Base-by-base conservation (phyloP, 2,329 filamentous ascomycete genomes). In the Epichloe elymi region DNA sequence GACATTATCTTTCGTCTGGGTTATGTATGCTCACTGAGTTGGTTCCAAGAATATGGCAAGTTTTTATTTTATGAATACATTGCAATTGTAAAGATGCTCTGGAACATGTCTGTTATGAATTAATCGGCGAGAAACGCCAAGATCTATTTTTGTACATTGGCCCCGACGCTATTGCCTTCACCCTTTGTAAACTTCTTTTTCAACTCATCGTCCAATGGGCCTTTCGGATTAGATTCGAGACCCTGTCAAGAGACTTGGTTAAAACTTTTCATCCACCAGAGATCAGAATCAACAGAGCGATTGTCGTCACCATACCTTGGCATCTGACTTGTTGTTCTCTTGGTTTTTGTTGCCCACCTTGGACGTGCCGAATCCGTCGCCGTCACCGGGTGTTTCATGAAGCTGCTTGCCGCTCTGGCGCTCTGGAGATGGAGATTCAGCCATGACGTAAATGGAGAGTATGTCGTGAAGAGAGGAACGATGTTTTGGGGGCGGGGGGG, bases 361-460 rank as follows among this genome's bases (percentile, higher is more conserved):
- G 56, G 81, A 70, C 59, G 76, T 72, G 46, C 78, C 76, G 58
- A 81, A 74, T 51, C 80, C 79, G 0, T 73, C 69, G n/a, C 80
- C 78, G 0, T 73, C 69, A 15, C 67, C 78, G 2, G 80, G 74
- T 12, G 76, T 63, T 7, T 78, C 78, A 56, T 78, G 70, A 53
- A 79, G 68, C 70, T 93, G 87, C 51, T 72, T 68, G 53, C 78
- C 82, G 38, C 74, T 70, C 69, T 88, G 86, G 58, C 66, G 64
- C 70, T 86, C 81, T 30, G 86, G 86, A 49, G 82, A 71, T 55
- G 88, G 89, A 35, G 88, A 95, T 70, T 95, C 68, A 62, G 85
- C 82, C 85, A 88, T 88, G 61, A 57, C 81, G 57, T 7, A 54
- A 17, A 20, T 81, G 57, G n/a, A 54, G 19, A 26, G 30, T 54